Evolutionary conservation across 208 protist species (phyloP), one percentile per base, ranked within the genome.

Genomic region (Trypanosoma congolense): DNA sequence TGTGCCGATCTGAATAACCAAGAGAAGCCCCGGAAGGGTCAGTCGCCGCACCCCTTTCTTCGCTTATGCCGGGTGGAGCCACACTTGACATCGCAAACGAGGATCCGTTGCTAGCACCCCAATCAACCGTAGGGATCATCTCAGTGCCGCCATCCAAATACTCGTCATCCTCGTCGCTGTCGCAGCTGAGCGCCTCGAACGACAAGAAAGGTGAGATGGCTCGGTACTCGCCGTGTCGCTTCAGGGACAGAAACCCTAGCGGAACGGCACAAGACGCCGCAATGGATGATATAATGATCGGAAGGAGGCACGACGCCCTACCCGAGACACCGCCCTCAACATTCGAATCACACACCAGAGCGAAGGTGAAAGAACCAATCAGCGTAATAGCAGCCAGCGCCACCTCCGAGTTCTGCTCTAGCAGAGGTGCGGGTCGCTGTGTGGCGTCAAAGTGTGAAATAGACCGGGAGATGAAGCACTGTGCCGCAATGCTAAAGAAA

Each of bases 391-490:
- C 64, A 4, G 85, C 73, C 2, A 93, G 30, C 29, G 89, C 61
- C 12, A 73, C 85, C 57, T 93, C 81, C 14, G 85, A 73, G 57
- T 90, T 85, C 35, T 60, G 71, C 29, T 73, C 66, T 12, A 87
- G 14, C 19, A 88, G 38, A 10, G 70, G 50, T 21, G 21, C 28
- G 28, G 44, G 61, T 72, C 64, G 48, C 43, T 52, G 48, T 3
- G 46, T 66, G 14, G 65, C 61, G 51, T 79, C 63, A 64, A 84
- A 92, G 31, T 41, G 57, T 16, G 61, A 63, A 9, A 92, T 58
- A 4, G 77, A 86, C 6, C 63, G 48, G 16, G 75, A 54, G 30
- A 88, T 55, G 19, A 53, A 54, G 26, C 61, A 55, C 68, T 87
- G 77, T n/a, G 77, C 72, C 9, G 62, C 47, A 18, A 83, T 47